These are phyloP conservation scores for Gryganskiella cystojenkinii DNA, from an alignment of 192 early-diverging fungal species.

Conservation along the genomic window DNA sequence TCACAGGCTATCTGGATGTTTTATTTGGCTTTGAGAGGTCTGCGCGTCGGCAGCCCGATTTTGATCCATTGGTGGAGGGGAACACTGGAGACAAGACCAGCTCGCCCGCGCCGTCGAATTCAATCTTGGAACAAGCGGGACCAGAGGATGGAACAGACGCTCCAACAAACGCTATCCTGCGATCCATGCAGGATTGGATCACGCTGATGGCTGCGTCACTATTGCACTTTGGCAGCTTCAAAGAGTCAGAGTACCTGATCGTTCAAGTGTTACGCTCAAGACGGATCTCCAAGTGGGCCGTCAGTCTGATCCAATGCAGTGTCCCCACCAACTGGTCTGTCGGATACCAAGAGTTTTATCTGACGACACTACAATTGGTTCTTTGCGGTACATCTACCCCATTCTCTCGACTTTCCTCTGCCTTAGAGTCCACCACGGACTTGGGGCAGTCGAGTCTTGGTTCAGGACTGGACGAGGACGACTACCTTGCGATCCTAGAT, in stretches of 20 bases:
- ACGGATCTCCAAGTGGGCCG: conserved; percentile 25
- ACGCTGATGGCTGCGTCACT: conserved; percentile 23
- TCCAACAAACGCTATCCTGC: conserved; percentile 16
- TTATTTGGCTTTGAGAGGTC: conserved; percentile 47
- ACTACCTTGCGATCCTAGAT: conserved; percentile 54
- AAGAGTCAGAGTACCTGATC: conserved; percentile 24
- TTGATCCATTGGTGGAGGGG: conserved; percentile 14
- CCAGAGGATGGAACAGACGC: background rate
- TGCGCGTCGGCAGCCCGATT: conserved; percentile 46
- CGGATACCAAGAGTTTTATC: conserved; percentile 24
- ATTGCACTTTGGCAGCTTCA: conserved; percentile 16
- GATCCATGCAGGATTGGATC: conserved; percentile 39
- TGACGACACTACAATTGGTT: conserved; percentile 28
- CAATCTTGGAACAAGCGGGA: background rate
- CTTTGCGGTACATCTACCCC: conserved; percentile 11
- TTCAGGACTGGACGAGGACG: conserved; percentile 48
- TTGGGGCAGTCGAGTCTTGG: conserved; percentile 10
- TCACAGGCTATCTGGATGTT: conserved; percentile 34
- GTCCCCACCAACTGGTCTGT: conserved; percentile 26
- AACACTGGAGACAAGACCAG: background rate
- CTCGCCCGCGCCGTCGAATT: background rate
- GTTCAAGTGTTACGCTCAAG: conserved; percentile 26
- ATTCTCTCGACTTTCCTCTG: background rate
- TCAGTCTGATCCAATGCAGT: conserved; percentile 30
- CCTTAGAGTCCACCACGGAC: too few species aligned